phyloP scores from a whole-genome alignment of 2,329 filamentous ascomycete species.

The Lecanicillium sp. region DNA sequence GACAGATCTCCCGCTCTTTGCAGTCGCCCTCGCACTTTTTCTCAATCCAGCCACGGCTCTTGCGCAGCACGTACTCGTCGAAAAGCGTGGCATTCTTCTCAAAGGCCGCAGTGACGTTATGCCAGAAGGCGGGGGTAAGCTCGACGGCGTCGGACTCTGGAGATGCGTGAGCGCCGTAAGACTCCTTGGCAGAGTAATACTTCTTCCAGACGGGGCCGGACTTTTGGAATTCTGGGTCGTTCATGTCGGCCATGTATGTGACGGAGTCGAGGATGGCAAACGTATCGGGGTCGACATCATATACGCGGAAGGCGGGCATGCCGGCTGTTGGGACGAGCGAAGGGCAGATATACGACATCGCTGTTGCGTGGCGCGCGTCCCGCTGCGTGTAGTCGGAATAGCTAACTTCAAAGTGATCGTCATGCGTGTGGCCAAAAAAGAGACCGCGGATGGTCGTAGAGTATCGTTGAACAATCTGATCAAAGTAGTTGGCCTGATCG shows the following conservation, averaged over 20 bases:
- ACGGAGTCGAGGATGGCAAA: slow-evolving; percentile 49
- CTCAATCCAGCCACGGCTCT: slow-evolving; percentile 39
- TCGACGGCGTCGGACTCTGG: slow-evolving; percentile 32
- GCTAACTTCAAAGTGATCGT: slow-evolving; percentile 50
- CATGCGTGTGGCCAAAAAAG: slow-evolving; percentile 54
- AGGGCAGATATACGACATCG: slow-evolving; percentile 49
- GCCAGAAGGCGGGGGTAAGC: slow-evolving; percentile 54
- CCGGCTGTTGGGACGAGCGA: slow-evolving; percentile 50
- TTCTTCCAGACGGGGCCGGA: slow-evolving; percentile 44
- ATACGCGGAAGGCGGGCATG: slow-evolving; percentile 52
- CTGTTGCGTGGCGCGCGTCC: slow-evolving; percentile 38
- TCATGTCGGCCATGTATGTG: slow-evolving; percentile 50
- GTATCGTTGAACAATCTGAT: slow-evolving; percentile 50
- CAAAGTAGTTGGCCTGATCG: slow-evolving; percentile 47
- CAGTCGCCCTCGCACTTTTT: slow-evolving; percentile 38
- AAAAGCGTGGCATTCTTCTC: slow-evolving; percentile 39
- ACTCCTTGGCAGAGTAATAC: slow-evolving; percentile 60
- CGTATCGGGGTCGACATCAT: slow-evolving; percentile 52
- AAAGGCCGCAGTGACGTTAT: slow-evolving; percentile 46
- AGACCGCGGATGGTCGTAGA: slow-evolving; percentile 47
- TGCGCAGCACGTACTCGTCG: slow-evolving; percentile 41
- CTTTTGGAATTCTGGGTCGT: slow-evolving; percentile 35
- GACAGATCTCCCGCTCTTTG: slow-evolving; percentile 42
- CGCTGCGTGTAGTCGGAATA: slow-evolving; percentile 43
- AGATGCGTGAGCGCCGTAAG: slow-evolving; percentile 57